A percentile compares a stretch with the other conserved stretches of the same genome.
phyloP scores from a whole-genome alignment of 169 alveolate genomes.

The Plasmodium yoelii region DNA sequence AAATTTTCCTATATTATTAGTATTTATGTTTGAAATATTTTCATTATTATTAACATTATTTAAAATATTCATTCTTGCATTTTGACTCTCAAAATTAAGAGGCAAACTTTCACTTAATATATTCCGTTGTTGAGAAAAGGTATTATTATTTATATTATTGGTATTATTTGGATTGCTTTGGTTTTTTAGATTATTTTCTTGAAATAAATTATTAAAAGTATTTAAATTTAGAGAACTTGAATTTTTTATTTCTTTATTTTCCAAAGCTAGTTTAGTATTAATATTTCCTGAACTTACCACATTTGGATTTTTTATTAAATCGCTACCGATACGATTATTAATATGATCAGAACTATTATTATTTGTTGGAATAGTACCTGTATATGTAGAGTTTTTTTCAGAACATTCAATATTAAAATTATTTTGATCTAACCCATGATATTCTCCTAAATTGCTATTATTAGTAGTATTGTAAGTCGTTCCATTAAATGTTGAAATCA shows the following conservation, averaged over 20 bases:
- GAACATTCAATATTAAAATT: not conserved
- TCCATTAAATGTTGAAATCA: not conserved
- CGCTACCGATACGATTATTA: not conserved
- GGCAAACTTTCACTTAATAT: constrained; percentile 16
- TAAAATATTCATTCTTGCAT: too few species aligned
- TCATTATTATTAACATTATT: too few species aligned
- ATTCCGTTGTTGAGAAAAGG: not conserved
- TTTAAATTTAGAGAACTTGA: constrained; percentile 3
- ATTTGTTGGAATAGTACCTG: too few species aligned
- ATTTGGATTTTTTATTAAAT: not conserved
- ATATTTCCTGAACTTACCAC: not conserved
- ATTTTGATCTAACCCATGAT: not conserved
- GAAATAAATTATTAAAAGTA: constrained; percentile 22
- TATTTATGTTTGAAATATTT: too few species aligned
- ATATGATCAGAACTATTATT: too few species aligned
- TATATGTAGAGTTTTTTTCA: too few species aligned
- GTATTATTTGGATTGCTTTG: not conserved
- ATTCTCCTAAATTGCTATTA: not conserved
- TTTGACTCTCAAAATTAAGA: too few species aligned
- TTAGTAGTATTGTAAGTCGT: not conserved
- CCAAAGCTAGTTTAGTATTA: not conserved
- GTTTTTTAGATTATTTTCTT: not conserved
- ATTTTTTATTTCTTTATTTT: not conserved
- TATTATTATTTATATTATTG: constrained; percentile 1
- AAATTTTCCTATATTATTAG: too few species aligned